A percentile compares a stretch with the other conserved stretches of the same genome.
These are phyloP conservation scores for Arctostaphylos glauca DNA, from an alignment of 148 eudicot species.

Conservation along the genomic window DNA sequence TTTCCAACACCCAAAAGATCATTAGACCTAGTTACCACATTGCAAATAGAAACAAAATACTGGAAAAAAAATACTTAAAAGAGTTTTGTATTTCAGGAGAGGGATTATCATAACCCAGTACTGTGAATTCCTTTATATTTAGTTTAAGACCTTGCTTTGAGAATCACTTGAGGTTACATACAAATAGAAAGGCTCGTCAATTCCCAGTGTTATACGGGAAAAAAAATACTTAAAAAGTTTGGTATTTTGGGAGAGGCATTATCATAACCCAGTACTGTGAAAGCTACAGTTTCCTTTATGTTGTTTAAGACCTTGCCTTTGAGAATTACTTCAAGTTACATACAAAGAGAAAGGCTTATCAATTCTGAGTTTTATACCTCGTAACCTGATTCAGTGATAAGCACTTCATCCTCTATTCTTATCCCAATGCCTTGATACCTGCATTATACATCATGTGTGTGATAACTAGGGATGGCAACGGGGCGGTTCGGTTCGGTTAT, in stretches of 20 bases:
- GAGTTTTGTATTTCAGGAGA: not conserved
- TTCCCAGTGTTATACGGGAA: no score
- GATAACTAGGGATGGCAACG: no score
- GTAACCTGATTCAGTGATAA: constrained; percentile 78
- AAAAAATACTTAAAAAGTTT: no score
- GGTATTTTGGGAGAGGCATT: not conserved
- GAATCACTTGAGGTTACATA: not conserved
- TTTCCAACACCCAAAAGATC: constrained; percentile 16
- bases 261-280: not conserved
- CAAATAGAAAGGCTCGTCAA: no score
- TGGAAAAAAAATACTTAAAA: no score
- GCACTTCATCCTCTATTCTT: constrained; percentile 91
- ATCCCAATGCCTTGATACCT: constrained; percentile 93
- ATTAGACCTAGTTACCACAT: constrained; percentile 4
- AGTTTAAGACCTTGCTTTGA: not conserved
- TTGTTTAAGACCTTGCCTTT: not conserved
- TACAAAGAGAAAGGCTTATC: no score
- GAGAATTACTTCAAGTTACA: not conserved
- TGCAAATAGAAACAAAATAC: not conserved
- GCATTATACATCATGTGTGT: constrained; percentile 19
- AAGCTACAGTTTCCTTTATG: not conserved
- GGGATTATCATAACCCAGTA: not conserved
- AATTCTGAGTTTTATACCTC: constrained; percentile 47
- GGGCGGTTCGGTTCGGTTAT: no score
- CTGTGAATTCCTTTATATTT: not conserved